These are phyloP conservation scores for Cladorrhinum samala DNA, from an alignment of 495 filamentous ascomycete genomes.

Conservation along the genomic window DNA sequence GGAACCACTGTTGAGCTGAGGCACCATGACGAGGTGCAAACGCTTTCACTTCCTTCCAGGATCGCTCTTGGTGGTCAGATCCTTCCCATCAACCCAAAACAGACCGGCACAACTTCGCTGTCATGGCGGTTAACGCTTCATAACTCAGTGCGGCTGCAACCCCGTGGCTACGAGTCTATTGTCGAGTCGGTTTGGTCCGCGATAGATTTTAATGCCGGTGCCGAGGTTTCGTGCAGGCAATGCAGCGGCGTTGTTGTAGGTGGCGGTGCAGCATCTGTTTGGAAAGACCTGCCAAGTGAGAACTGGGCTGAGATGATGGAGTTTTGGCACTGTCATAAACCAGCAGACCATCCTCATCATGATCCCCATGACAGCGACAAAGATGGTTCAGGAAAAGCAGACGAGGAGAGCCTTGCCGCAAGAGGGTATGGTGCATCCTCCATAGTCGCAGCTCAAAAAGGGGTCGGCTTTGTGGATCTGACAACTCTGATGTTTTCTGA, in stretches of 20 bases:
- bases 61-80: slow-evolving; percentile 37
- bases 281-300: slow-evolving; percentile 93
- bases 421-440: slow-evolving; percentile 75
- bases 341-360: slow-evolving; percentile 34
- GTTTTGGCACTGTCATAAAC: slow-evolving; percentile 99
- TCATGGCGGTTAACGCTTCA: slow-evolving; percentile 65
- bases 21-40: slow-evolving; percentile 49
- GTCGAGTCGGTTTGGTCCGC: slow-evolving; percentile 64
- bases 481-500: slow-evolving; percentile 65
- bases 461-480: slow-evolving; percentile 72
- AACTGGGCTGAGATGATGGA: slow-evolving; percentile 99
- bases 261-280: slow-evolving; percentile 44
- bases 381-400: slow-evolving; percentile 20
- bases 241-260: slow-evolving; percentile 50
- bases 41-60: slow-evolving; percentile 60
- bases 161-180: slow-evolving; percentile 19
- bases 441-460: slow-evolving; percentile 53
- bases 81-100: slow-evolving; percentile 25
- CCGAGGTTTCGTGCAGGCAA: slow-evolving; percentile 55
- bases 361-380: slow-evolving; percentile 26
- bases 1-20: slow-evolving; percentile 44
- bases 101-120: slow-evolving; percentile 38
- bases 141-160: slow-evolving; percentile 21
- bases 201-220: slow-evolving; percentile 46
- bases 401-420: slow-evolving; percentile 41